These are phyloP conservation scores for Hymenoscyphus albidus DNA, from an alignment of 2,329 filamentous ascomycete species.

Conservation along the genomic window DNA sequence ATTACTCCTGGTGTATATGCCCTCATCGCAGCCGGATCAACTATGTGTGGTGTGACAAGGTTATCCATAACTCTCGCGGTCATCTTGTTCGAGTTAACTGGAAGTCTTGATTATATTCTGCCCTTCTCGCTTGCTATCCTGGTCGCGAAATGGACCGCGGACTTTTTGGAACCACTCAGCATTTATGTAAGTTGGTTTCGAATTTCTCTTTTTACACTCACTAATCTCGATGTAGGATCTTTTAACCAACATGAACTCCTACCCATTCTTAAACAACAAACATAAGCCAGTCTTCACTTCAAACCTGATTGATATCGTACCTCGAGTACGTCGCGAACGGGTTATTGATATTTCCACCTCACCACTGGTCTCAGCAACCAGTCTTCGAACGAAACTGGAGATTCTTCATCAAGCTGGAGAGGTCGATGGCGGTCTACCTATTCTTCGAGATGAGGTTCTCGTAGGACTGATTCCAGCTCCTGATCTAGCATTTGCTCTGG, in stretches of 20 bases:
- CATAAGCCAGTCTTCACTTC: slow-evolving; percentile 87
- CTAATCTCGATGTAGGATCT: slow-evolving; percentile 58
- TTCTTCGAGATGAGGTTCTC: slow-evolving; percentile 72
- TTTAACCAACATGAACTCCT: slow-evolving; percentile 93
- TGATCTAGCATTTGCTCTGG: slow-evolving; percentile 88
- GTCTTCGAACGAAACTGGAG: slow-evolving; percentile 76
- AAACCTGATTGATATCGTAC: slow-evolving; percentile 81
- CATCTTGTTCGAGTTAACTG: slow-evolving; percentile 93
- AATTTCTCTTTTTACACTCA: not conserved
- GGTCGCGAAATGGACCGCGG: slow-evolving; percentile 97
- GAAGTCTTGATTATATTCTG: slow-evolving; percentile 89
- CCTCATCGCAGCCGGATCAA: slow-evolving; percentile 88
- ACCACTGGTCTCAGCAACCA: slow-evolving; percentile 70
- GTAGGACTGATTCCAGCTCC: slow-evolving; percentile 91
- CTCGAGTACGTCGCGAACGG: slow-evolving; percentile 67
- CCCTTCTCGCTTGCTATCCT: slow-evolving; percentile 90
- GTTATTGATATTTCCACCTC: slow-evolving; percentile 86
- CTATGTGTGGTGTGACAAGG: slow-evolving; percentile 95
- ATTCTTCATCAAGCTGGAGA: slow-evolving; percentile 81
- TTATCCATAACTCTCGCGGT: slow-evolving; percentile 90
- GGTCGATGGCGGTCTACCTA: slow-evolving; percentile 85
- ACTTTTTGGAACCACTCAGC: slow-evolving; percentile 88
- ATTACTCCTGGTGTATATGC: slow-evolving; percentile 97
- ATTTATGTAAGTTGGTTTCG: slow-evolving; percentile 65
- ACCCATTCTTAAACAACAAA: slow-evolving; percentile 97